Evolutionary conservation across 441 rosid species (phyloP).

Genomic region (Erodium chrysanthum): DNA sequence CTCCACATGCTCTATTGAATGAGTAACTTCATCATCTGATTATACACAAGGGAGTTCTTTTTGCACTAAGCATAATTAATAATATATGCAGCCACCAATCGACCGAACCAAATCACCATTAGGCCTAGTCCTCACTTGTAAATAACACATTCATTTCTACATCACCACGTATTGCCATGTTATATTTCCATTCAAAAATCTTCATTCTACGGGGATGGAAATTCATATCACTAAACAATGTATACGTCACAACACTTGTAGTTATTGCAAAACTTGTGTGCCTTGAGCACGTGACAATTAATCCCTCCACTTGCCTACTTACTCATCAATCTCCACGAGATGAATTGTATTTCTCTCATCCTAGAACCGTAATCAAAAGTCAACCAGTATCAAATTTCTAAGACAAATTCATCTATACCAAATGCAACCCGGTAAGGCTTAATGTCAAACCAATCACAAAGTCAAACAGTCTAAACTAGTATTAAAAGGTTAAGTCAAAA

Average conservation of each 20-base stretch:
- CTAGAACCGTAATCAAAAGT: not conserved
- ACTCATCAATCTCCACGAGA: no score
- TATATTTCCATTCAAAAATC: not conserved
- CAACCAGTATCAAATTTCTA: not conserved
- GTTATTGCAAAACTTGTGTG: not conserved
- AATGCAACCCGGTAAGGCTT: not conserved
- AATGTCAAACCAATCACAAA: not conserved
- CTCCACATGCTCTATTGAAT: no score
- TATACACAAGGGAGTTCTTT: no score
- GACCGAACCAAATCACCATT: not conserved
- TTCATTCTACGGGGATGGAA: not conserved
- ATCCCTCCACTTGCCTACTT: not conserved
- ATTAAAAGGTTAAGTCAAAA: not conserved
- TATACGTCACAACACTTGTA: not conserved
- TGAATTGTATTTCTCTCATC: not conserved
- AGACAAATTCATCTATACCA: not conserved
- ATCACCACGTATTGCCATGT: not conserved
- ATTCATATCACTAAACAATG: not conserved
- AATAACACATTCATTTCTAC: not conserved
- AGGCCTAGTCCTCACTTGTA: not conserved
- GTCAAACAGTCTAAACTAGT: not conserved
- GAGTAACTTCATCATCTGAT: not conserved
- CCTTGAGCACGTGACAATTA: not conserved
- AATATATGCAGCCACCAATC: not conserved
- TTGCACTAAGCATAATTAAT: not conserved